Evolutionary conservation across 257 asterid species (phyloP).

Genomic region (Solanum sejunctum): DNA sequence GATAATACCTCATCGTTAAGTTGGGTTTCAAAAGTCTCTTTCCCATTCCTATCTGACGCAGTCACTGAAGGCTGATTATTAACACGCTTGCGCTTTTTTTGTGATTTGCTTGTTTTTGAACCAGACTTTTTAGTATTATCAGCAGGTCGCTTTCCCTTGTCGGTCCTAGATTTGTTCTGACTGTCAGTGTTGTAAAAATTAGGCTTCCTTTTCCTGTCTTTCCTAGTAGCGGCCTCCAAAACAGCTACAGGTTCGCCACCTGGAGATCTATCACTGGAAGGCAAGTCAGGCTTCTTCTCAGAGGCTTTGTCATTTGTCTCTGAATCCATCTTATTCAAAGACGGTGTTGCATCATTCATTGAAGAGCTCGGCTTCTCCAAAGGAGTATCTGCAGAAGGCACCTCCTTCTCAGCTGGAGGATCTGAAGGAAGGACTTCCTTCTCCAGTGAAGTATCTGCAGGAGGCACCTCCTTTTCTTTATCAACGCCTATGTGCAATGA

Average conservation of each 20-base stretch:
- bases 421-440: neutral
- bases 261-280: slow-evolving; percentile 24
- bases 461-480: slow-evolving; percentile 20
- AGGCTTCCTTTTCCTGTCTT: slow-evolving; percentile 38
- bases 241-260: slow-evolving; percentile 21
- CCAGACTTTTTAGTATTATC: slow-evolving; percentile 13
- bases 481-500: slow-evolving; percentile 19
- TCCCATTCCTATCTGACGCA: slow-evolving; percentile 9
- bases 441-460: slow-evolving; percentile 6
- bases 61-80: slow-evolving; percentile 18
- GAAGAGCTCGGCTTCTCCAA: slow-evolving; percentile 9
- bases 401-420: neutral
- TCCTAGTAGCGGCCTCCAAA: slow-evolving; percentile 23
- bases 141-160: slow-evolving; percentile 26
- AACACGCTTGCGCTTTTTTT: slow-evolving; percentile 24
- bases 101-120: slow-evolving; percentile 18
- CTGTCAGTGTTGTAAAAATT: slow-evolving; percentile 8
- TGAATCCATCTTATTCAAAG: slow-evolving; percentile 22
- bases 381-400: slow-evolving; percentile 1
- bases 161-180: slow-evolving; percentile 31
- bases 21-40: slow-evolving; percentile 17
- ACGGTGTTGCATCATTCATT: slow-evolving; percentile 19
- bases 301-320: slow-evolving; percentile 17
- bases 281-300: slow-evolving; percentile 18
- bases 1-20: slow-evolving; percentile 49